A percentile compares a stretch with the other conserved stretches of the same genome.
Conservation (phyloP, 306 rosid species). For the Castanopsis chinensis region DNA sequence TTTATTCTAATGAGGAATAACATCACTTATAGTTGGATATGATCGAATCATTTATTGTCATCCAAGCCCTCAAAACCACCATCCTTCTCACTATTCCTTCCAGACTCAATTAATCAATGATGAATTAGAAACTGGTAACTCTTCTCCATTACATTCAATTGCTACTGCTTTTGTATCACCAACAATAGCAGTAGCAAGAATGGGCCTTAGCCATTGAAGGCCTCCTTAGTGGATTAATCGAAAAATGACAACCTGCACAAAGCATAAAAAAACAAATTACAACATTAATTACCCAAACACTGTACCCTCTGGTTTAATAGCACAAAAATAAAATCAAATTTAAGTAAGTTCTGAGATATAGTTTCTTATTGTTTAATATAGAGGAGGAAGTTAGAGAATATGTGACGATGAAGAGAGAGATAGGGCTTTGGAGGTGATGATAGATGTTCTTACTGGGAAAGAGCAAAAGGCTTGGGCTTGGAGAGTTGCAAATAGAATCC, state of each 20-base stretch:
- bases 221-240: conserved; percentile 27
- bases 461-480: conserved; percentile 16
- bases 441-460: conserved; percentile 19
- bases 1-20: conserved; percentile 67
- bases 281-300: not conserved
- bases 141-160: conserved; percentile 15
- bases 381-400: conserved; percentile 22
- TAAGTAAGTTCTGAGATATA: not conserved
- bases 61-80: conserved; percentile 38
- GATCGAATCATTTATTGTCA: conserved; percentile 60
- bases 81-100: conserved; percentile 22
- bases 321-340: not conserved
- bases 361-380: conserved; percentile 35
- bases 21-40: conserved; percentile 84
- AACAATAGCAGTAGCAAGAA: conserved; percentile 32
- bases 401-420: conserved; percentile 2
- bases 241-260: conserved; percentile 32
- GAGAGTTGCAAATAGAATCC: conserved; percentile 32
- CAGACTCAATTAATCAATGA: conserved; percentile 6
- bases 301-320: not conserved
- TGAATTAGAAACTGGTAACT: conserved; percentile 20
- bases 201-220: not conserved
- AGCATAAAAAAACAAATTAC: no score
- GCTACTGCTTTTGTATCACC: not conserved
- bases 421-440: conserved; percentile 15